Evolutionary conservation across 2,329 filamentous ascomycete genomes (phyloP).

Genomic region (Ceratocystis albifundus): DNA sequence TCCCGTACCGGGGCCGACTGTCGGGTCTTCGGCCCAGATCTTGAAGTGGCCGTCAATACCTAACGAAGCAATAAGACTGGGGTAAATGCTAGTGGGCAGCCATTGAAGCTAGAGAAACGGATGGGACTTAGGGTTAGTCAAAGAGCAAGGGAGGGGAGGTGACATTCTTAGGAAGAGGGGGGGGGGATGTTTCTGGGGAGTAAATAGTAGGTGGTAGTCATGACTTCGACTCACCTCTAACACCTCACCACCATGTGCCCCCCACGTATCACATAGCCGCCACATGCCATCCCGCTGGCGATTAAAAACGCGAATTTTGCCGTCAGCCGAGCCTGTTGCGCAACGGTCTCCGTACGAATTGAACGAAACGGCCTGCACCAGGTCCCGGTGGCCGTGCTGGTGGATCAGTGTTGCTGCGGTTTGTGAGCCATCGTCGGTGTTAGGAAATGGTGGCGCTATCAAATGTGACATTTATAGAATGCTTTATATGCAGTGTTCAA

Average conservation of each 20-base stretch:
- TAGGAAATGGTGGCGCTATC: conserved; percentile 21
- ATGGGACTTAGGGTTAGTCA: conserved; percentile 1
- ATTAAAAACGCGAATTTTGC: conserved; percentile 86
- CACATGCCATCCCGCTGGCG: conserved; percentile 65
- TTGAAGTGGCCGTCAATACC: conserved; percentile 79
- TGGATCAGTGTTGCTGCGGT: conserved; percentile 50
- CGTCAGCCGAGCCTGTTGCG: conserved; percentile 82
- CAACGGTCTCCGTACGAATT: conserved; percentile 88
- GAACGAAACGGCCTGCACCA: conserved; percentile 76
- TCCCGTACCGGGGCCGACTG: conserved; percentile 53
- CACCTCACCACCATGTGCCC: conserved; percentile 80
- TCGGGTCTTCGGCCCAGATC: conserved; percentile 84
- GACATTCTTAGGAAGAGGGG: too few relatives aligned
- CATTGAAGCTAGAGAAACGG: conserved; percentile 61
- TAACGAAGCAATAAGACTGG: conserved; percentile 72
- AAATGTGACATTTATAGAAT: conserved; percentile 21
- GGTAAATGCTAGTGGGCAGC: conserved; percentile 82
- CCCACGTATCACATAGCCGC: conserved; percentile 77
- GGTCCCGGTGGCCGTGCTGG: conserved; percentile 63
- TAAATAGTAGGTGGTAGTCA: neutral
- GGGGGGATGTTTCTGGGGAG: neutral
- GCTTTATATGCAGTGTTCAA: neutral
- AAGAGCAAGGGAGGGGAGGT: neutral
- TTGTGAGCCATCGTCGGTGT: conserved; percentile 34
- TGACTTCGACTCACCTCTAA: conserved; percentile 53